Base-by-base conservation (phyloP, 164 flowering plant genomes). In the Vitis cinerea region DNA sequence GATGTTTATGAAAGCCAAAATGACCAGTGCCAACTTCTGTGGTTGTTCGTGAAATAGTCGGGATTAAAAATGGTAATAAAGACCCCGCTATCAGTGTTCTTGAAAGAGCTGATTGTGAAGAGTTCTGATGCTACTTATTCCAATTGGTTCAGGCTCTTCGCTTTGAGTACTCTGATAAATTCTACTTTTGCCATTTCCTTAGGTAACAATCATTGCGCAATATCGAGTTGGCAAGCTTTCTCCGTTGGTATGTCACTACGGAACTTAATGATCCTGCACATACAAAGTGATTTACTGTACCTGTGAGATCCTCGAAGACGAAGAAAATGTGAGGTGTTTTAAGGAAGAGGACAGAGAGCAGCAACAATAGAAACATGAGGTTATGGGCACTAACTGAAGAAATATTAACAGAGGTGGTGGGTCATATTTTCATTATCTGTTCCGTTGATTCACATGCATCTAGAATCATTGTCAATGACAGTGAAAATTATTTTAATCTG, bases 21-120 rank as follows among this genome's bases (percentile, higher is more conserved):
- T 23, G 27, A 23, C 27, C 27, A 23, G 27, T 23, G 27, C 27
- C 27, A 23, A 23, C 27, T 23, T 23, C 27, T 23, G 27, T 23
- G 27, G 2, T 23, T 23, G 27, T 23, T 23, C 27, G 27, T 23
- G 27, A 23, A 23, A 23, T 23, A 23, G 2, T 23, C 27, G 27
- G 27, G 27, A 23, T 23, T 23, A 23, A 23, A 23, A 23, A 23
- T 23, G 27, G 27, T 23, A 23, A 23, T 23, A 1, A 23, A 23
- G 27, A 23, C 27, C 27, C 27, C 89, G 99, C 99, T 75, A 98
- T 96, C 49, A 90, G 92, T 79, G 96, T 96, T 74, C 99, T 96
- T 82, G 97, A 96, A 82, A 87, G 97, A 84, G 98, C 99, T 72
- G 99, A 89, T 80, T 97, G 93, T 87, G 99, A 96, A 73, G 99